These are phyloP conservation scores for Coemansia sp. DNA, from an alignment of 192 early-diverging fungal species.

Conservation along the genomic window DNA sequence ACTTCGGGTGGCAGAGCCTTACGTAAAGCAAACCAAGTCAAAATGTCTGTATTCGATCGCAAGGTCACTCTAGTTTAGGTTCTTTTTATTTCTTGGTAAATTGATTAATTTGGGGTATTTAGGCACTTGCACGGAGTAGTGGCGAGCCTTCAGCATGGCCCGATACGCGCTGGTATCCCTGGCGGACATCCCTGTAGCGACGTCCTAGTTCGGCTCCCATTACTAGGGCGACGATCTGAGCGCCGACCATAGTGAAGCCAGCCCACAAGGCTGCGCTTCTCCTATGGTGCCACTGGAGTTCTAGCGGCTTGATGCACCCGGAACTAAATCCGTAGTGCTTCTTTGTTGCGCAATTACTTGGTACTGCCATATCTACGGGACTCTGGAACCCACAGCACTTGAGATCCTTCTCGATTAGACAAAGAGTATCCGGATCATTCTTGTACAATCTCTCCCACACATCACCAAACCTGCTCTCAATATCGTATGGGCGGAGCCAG, in stretches of 20 bases:
- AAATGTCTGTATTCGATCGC: slow-evolving; percentile 32
- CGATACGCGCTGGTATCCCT: slow-evolving; percentile 34
- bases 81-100: background rate
- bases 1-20: slow-evolving; percentile 38
- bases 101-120: background rate
- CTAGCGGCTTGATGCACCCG: slow-evolving; percentile 26
- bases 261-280: slow-evolving; percentile 16
- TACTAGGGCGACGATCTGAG: slow-evolving; percentile 34
- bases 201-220: slow-evolving; percentile 44
- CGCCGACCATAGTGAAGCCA: slow-evolving; percentile 28
- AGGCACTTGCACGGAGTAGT: slow-evolving; percentile 16
- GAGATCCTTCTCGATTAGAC: slow-evolving; percentile 53
- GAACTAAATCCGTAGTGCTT: slow-evolving; percentile 35
- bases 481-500: slow-evolving; percentile 33
- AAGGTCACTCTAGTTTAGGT: slow-evolving; percentile 24
- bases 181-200: slow-evolving; percentile 27
- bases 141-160: slow-evolving; percentile 27
- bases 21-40: slow-evolving; percentile 28
- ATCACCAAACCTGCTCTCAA: slow-evolving; percentile 35
- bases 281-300: slow-evolving; percentile 25
- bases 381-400: slow-evolving; percentile 55
- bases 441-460: slow-evolving; percentile 58
- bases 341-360: slow-evolving; percentile 35
- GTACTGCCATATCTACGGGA: slow-evolving; percentile 50
- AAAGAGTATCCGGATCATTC: slow-evolving; percentile 45